These are phyloP conservation scores for Willaertia magna DNA, from an alignment of 208 protist species.

Conservation along the genomic window DNA sequence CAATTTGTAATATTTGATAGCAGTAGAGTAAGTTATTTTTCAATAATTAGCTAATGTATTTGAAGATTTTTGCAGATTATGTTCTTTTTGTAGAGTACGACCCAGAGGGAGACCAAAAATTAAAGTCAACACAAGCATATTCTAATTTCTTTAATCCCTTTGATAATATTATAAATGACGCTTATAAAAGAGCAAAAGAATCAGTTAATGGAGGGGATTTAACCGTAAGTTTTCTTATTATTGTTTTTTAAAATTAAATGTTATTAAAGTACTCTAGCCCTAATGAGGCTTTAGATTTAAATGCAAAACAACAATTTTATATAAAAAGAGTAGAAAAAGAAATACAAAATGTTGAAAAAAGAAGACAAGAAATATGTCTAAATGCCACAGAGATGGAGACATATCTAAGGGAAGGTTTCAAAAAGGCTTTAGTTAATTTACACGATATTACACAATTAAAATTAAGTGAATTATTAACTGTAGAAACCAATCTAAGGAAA, in stretches of 20 bases:
- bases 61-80: background rate
- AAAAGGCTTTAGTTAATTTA: background rate
- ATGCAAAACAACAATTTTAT: background rate
- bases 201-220: background rate
- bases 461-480: background rate
- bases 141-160: background rate
- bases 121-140: background rate
- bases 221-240: background rate
- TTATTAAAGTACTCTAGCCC: background rate
- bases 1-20: background rate
- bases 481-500: background rate
- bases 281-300: background rate
- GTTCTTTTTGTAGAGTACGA: background rate
- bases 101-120: background rate
- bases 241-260: background rate
- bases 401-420: background rate
- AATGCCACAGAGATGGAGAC: background rate
- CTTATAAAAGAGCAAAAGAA: background rate
- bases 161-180: background rate
- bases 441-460: slow-evolving; percentile 2
- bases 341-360: background rate
- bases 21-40: background rate
- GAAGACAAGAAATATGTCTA: background rate
- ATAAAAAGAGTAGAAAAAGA: background rate
- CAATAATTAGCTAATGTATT: background rate